phyloP scores from a whole-genome alignment of 805 yeast genomes.

The Teunomyces gatunensis region DNA sequence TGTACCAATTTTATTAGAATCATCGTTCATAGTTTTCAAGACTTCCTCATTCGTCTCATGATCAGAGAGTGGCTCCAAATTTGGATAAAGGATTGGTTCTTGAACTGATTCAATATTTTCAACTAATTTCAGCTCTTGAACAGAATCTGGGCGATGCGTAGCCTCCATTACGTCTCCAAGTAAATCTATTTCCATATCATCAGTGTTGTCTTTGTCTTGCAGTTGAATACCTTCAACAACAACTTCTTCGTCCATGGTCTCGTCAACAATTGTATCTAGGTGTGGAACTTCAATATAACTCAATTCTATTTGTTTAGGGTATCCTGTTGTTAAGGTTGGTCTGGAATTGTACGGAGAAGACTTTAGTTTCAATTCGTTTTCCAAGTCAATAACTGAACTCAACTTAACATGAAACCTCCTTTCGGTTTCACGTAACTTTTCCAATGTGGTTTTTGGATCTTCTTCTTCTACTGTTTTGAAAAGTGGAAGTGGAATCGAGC shows the following conservation, averaged over 20 bases:
- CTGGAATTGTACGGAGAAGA: conserved; percentile 4
- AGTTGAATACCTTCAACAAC: not conserved
- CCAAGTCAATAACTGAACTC: conserved; percentile 18
- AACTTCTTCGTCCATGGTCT: not conserved
- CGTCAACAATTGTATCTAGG: not conserved
- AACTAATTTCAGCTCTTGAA: not conserved
- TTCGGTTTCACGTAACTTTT: conserved; percentile 22
- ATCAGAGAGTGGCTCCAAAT: not conserved
- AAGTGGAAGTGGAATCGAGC: conserved; percentile 18
- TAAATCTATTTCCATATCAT: not conserved
- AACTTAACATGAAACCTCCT: conserved; percentile 22
- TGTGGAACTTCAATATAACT: conserved; percentile 1
- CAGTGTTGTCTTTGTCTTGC: not conserved
- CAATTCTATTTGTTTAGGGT: conserved; percentile 16
- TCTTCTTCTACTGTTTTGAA: conserved; percentile 28
- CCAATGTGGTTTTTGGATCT: conserved; percentile 20
- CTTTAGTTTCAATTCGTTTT: conserved; percentile 11
- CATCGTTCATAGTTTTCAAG: not conserved
- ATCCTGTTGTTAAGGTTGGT: not conserved
- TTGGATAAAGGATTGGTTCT: not conserved
- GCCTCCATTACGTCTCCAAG: not conserved
- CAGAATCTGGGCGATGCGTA: not conserved
- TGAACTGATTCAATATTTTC: not conserved
- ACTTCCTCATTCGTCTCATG: not conserved
- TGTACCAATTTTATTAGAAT: too few species aligned